Evolutionary conservation across 2,329 filamentous ascomycete species (phyloP), one percentile per base, ranked within the genome.

Genomic region (Cytospora mali): DNA sequence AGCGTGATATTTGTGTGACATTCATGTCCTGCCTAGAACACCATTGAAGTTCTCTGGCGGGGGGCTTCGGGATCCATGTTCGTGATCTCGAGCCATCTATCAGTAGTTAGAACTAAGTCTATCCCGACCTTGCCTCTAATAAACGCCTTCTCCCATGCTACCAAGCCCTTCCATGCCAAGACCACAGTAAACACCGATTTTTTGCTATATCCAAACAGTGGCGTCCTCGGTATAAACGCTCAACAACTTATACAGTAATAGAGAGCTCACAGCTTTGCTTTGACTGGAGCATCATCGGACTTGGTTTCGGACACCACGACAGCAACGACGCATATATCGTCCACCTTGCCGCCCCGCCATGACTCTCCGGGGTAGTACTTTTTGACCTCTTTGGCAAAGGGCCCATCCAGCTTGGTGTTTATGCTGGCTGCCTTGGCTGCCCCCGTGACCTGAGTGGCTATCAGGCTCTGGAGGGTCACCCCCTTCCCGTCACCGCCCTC

Each of bases 351-450:
- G 62, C 95, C 95, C 63, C 87, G 87, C 86, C 92, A 99, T 63
- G 88, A 86, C 75, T 98, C 94, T 42, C 88, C 81, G 0, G 95
- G 94, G 69, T 91, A 96, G 72, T 91, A 88, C 71, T 88, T 91
- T 73, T 95, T 92, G 23, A 97, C 92, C 75, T 97, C 93, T 76
- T 92, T 97, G 48, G 95, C 93, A 75, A 99, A 99, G 0, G 95
- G 95, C 0, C 94, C 93, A 74, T 98, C 91, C 58, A 91, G 80
- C 71, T 90, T 92, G 55, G 83, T 85, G 75, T 97, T 93, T 62
- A 91, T 76, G 72, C 93, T 96, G 7, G 93, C 93, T 9, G 85
- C 80, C 76, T 97, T 97, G 6, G 95, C 94, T 58, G 93, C 91
- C 11, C 84, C 81, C 18, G 92, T 89, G 62, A 99, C 88, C 39